Evolutionary conservation across 2,329 filamentous ascomycete species (phyloP), one percentile per base, ranked within the genome.

Genomic region (Colletotrichum eleusines): DNA sequence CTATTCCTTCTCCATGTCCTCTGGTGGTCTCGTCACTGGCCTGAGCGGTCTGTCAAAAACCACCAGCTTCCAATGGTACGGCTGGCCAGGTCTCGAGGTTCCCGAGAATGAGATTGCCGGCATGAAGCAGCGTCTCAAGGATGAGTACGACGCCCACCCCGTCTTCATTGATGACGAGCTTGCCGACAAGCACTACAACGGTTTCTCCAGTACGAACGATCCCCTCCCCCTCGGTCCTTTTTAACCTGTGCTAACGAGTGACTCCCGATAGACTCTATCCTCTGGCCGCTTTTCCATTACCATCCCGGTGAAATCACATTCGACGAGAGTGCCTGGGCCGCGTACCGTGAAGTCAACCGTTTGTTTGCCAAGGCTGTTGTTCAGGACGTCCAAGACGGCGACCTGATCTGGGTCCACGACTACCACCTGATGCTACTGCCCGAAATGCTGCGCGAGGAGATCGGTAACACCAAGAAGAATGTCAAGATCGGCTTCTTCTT

Each of bases 201-300:
- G 96, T 58, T 98, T 98, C 81, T 95, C 95, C 46, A 98, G 94
- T 97, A 84, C 81, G 92, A 79, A 28, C 35, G 1, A 40, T 5
- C 38, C 20, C 62, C 18, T n/a, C 35, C 28, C 28, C 35, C 48
- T 11, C 14, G 12, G 6, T 2, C 14, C 48, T 38, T 18, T 31
- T 40, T 20, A 55, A 18, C 20, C 33, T 48, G 12, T 60, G 23
- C 72, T 73, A 28, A 73, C 46, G n/a, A 5, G 5, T 35, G 2
- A 42, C 12, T 35, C 3, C 38, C 18, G 28, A 14, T 75, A 95
- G 94, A 99, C 82, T 97, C 94, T 9, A 98, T 98, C 80, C 91
- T 99, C 72, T 99, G 96, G 96, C 96, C 96, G 3, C 90, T 99
- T 48, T 97, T 99, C 86, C 96, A 98, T 84, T 98, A 98, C 84